A percentile compares a stretch with the other conserved stretches of the same genome.
These are phyloP conservation scores for Phaeomoniella chlamydospora DNA, from an alignment of 2,329 filamentous ascomycete species.

Conservation along the genomic window DNA sequence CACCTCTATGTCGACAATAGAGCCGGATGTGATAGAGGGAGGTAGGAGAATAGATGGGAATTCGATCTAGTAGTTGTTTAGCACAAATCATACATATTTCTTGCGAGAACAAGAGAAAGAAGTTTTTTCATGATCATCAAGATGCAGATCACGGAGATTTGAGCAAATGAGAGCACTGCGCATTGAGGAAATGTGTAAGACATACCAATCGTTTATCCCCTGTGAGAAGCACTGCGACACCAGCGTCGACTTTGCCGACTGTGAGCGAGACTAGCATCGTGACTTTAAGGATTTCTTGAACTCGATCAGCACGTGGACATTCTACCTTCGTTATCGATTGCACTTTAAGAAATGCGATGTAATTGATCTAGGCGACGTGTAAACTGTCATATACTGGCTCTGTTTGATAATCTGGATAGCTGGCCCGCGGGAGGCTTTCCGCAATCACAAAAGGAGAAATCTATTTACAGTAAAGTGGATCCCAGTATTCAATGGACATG, in stretches of 20 bases:
- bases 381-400: too few species aligned
- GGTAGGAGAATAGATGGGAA: slow-evolving; percentile 96
- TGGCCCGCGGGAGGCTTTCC: too few species aligned
- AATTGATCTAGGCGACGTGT: too few species aligned
- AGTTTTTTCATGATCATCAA: too few species aligned
- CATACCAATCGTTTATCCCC: slow-evolving; percentile 90
- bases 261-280: slow-evolving; percentile 93
- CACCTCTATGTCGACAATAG: slow-evolving; percentile 96
- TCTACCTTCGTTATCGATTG: too few species aligned
- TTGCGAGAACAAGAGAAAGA: slow-evolving; percentile 3
- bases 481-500: too few species aligned
- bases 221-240: slow-evolving; percentile 90
- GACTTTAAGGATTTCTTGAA: slow-evolving; percentile 8
- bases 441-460: too few species aligned
- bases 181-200: slow-evolving; percentile 14
- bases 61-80: slow-evolving; percentile 56
- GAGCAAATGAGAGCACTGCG: slow-evolving; percentile 2
- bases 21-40: slow-evolving; percentile 85
- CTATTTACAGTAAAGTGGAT: too few species aligned
- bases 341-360: too few species aligned
- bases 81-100: neutral
- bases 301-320: too few species aligned
- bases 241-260: slow-evolving; percentile 97
- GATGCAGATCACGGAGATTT: too few species aligned
- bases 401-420: too few species aligned